Conservation (phyloP, 345 rosid species). For the Brassica napus region Da-Ae NC_063434.1:3439001-3439500, state of each 20-base stretch:
- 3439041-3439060: too few relatives aligned
- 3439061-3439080: background rate
- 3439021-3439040: conserved; percentile 16
- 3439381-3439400: conserved; percentile 15
- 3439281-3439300: conserved; percentile 75
- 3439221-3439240: conserved; percentile 80
- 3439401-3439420: conserved; percentile 49
- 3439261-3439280: conserved; percentile 64
- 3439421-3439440: conserved; percentile 67
- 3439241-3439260: conserved; percentile 67
- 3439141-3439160: conserved; percentile 97
- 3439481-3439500: conserved; percentile 77
- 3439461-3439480: conserved; percentile 70
- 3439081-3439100: conserved; percentile 33
- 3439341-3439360: background rate
- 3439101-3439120: conserved; percentile 98
- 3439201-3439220: conserved; percentile 85
- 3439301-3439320: conserved; percentile 85
- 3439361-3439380: conserved; percentile 11
- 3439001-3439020: conserved; percentile 8
- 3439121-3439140: conserved; percentile 99
- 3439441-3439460: conserved; percentile 71
- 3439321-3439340: conserved; percentile 57
- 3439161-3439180: conserved; percentile 89
- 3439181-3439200: conserved; percentile 84